Percentiles rank a stretch among this genome's conserved stretches.
These are phyloP conservation scores for Tolypocladium ophioglossoides DNA, from an alignment of 2,329 filamentous ascomycete species.

Conservation along the genomic window DNA sequence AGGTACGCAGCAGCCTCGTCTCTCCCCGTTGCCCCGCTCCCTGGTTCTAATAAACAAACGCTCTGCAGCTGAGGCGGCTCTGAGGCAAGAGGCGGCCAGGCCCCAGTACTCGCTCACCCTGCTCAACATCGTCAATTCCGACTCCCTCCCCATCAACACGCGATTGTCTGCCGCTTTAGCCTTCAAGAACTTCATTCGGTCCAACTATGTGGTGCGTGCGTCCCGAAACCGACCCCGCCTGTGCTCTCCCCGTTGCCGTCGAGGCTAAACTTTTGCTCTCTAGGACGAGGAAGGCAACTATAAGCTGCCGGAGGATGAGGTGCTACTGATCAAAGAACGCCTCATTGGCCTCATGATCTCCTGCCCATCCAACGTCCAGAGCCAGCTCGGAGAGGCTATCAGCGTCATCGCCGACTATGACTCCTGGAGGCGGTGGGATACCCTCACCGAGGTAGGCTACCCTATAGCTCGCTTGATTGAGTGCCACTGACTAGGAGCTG, in stretches of 20 bases:
- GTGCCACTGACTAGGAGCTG: constrained; percentile 2
- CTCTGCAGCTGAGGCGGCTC: constrained; percentile 62
- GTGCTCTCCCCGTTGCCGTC: background rate
- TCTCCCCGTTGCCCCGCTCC: constrained; percentile 13
- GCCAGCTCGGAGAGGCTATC: constrained; percentile 91
- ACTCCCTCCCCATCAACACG: constrained; percentile 61
- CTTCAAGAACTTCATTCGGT: constrained; percentile 97
- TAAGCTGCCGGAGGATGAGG: constrained; percentile 74
- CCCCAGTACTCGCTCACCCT: constrained; percentile 81
- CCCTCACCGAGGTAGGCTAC: constrained; percentile 61
- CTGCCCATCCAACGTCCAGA: constrained; percentile 76
- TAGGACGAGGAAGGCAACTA: constrained; percentile 89
- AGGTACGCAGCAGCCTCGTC: constrained; percentile 44
- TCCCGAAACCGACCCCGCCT: background rate
- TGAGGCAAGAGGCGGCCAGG: constrained; percentile 70
- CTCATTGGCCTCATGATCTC: constrained; percentile 95
- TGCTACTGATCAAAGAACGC: constrained; percentile 84
- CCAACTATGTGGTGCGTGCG: constrained; percentile 69
- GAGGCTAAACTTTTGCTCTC: constrained; percentile 6
- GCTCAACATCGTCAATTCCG: constrained; percentile 79
- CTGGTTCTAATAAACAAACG: constrained; percentile 25
- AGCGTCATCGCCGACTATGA: constrained; percentile 97
- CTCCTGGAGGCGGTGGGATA: constrained; percentile 94
- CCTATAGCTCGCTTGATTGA: background rate
- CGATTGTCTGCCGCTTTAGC: constrained; percentile 81